A percentile compares a stretch with the other conserved stretches of the same genome.
phyloP scores from a whole-genome alignment of 2,329 filamentous ascomycete species.

The Zasmidium cellare region DNA sequence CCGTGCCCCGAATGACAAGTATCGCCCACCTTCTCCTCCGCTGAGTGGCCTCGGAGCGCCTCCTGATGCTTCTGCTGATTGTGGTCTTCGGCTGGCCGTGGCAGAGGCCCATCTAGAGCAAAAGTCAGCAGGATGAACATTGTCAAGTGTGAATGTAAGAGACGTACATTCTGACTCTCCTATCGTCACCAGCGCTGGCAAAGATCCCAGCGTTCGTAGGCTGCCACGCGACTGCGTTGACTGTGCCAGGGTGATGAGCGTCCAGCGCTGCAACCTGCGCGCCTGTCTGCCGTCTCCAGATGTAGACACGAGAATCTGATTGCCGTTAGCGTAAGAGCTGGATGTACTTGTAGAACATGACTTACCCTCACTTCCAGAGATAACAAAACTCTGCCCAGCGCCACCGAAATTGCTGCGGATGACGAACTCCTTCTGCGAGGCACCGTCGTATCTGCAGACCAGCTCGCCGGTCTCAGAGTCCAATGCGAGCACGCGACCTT shows the following conservation, averaged over 20 bases:
- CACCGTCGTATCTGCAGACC: constrained; percentile 74
- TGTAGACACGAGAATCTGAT: constrained; percentile 69
- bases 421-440: constrained; percentile 72
- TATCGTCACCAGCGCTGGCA: constrained; percentile 88
- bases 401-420: constrained; percentile 86
- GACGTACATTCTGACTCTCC: constrained; percentile 78
- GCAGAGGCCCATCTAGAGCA: constrained; percentile 18
- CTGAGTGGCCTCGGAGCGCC: background rate
- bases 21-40: background rate
- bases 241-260: constrained; percentile 72
- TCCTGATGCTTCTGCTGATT: background rate
- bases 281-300: constrained; percentile 88
- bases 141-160: background rate
- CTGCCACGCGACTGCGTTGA: constrained; percentile 89
- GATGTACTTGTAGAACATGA: background rate
- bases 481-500: constrained; percentile 75
- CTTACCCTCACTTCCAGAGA: constrained; percentile 85
- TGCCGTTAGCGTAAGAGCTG: background rate
- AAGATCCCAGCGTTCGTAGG: constrained; percentile 80
- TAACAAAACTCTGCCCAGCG: constrained; percentile 85
- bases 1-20: background rate
- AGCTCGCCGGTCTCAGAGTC: constrained; percentile 71
- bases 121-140: constrained; percentile 6
- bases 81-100: constrained; percentile 10
- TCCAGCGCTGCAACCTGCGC: constrained; percentile 72